Evolutionary conservation across 2,329 filamentous ascomycete genomes (phyloP).

Genomic region (Fusarium proliferatum): DNA sequence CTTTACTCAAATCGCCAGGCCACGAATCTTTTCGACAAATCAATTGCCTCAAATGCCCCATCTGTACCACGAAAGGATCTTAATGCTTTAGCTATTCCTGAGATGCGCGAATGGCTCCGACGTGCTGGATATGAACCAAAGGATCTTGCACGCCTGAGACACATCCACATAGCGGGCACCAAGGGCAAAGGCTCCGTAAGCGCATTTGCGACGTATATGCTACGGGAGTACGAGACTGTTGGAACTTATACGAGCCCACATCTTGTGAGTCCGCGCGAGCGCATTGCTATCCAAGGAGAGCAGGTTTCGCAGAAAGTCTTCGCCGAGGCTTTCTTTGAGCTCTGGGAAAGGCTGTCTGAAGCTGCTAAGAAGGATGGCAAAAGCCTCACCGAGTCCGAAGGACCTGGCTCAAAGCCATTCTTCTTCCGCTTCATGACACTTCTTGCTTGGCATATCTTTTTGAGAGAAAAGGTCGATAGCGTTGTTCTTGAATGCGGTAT

Average conservation of each 20-base stretch:
- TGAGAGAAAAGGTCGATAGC: conserved; percentile 78
- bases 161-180: conserved; percentile 89
- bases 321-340: conserved; percentile 81
- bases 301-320: conserved; percentile 77
- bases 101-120: conserved; percentile 82
- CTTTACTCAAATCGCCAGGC: conserved; percentile 83
- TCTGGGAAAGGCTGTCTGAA: conserved; percentile 74
- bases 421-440: conserved; percentile 95
- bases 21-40: conserved; percentile 59
- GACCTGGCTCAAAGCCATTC: conserved; percentile 78
- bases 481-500: conserved; percentile 95
- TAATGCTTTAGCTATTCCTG: conserved; percentile 81
- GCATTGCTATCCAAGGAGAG: conserved; percentile 81
- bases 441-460: conserved; percentile 85
- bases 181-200: conserved; percentile 95
- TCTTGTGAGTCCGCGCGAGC: conserved; percentile 83
- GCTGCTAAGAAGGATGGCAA: conserved; percentile 51
- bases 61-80: conserved; percentile 60
- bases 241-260: conserved; percentile 91
- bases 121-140: conserved; percentile 76
- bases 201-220: conserved; percentile 82
- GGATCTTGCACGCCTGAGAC: conserved; percentile 58
- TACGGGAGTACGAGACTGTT: conserved; percentile 65
- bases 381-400: conserved; percentile 58
- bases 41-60: conserved; percentile 45